Conservation (phyloP, 139 green algal genomes). For the Zygnema circumcarinatum region DNA sequence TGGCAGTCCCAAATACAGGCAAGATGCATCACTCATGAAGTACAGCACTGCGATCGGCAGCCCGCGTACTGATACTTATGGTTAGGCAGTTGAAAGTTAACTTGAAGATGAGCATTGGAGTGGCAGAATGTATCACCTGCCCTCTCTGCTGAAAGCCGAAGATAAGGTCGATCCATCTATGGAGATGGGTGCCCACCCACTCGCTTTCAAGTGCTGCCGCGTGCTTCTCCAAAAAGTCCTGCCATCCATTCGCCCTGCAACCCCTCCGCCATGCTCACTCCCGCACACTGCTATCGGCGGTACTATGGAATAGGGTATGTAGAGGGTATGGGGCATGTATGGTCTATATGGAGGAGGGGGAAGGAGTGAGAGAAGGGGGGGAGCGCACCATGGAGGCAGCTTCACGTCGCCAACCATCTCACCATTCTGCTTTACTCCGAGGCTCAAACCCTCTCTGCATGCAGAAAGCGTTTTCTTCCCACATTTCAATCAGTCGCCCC, state of each 20-base stretch:
- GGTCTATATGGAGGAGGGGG: too few relatives aligned
- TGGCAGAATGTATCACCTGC: too few relatives aligned
- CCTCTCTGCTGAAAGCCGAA: conserved; percentile 57
- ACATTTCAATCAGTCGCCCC: too few relatives aligned
- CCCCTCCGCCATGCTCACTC: too few relatives aligned
- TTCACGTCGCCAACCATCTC: conserved; percentile 70
- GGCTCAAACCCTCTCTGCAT: conserved; percentile 8
- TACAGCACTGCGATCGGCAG: background rate
- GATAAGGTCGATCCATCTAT: conserved; percentile 70
- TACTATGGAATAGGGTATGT: background rate
- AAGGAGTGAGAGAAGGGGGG: too few relatives aligned
- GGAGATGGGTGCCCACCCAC: conserved; percentile 69
- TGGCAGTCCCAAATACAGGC: background rate
- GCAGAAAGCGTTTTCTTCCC: conserved; percentile 7
- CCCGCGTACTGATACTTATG: too few relatives aligned
- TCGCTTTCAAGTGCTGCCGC: conserved; percentile 68
- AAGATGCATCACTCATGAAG: background rate
- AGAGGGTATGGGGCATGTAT: background rate
- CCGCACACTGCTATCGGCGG: background rate
- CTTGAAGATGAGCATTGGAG: too few relatives aligned
- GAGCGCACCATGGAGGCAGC: conserved; percentile 79
- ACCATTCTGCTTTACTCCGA: conserved; percentile 40
- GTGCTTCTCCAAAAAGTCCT: conserved; percentile 56
- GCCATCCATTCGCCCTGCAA: conserved; percentile 55
- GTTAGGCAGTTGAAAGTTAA: too few relatives aligned